Conservation (phyloP, 2,329 filamentous ascomycete genomes). For the Colletotrichum sp. region DNA sequence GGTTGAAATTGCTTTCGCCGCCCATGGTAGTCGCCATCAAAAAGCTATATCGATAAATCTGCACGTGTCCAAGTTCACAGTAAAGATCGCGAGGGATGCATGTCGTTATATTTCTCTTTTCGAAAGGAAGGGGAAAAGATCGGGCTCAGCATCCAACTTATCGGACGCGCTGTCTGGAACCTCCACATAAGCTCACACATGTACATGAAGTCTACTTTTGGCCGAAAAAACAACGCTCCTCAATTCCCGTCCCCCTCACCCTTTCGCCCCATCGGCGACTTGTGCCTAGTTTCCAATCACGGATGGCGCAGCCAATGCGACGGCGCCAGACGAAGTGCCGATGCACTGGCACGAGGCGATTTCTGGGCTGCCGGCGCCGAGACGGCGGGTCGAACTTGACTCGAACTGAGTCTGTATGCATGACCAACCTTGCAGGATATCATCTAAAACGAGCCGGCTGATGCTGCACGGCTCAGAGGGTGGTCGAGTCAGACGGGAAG, state of each 20-base stretch:
- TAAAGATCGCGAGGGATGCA: neutral
- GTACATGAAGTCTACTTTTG: neutral
- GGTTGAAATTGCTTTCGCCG: slow-evolving; percentile 20
- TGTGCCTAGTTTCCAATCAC: neutral
- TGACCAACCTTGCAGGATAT: slow-evolving; percentile 2
- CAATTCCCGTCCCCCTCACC: neutral
- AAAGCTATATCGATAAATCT: neutral
- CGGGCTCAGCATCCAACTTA: neutral
- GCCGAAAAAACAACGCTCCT: neutral
- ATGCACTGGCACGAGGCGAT: neutral
- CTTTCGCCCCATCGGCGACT: neutral
- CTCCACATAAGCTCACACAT: neutral
- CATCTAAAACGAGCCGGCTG: neutral
- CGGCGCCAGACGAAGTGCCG: neutral
- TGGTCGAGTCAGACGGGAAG: slow-evolving; percentile 5
- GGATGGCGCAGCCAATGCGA: neutral
- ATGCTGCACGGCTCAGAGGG: neutral
- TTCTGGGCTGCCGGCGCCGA: neutral
- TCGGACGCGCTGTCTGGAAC: neutral
- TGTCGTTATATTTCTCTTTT: neutral
- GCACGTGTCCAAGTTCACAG: neutral
- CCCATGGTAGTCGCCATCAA: slow-evolving; percentile 10
- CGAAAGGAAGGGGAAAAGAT: neutral
- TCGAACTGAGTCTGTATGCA: neutral
- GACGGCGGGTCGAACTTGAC: neutral